These are phyloP conservation scores for Silybum marianum DNA, from an alignment of 129 eudicot genomes.

Conservation along the genomic window DNA sequence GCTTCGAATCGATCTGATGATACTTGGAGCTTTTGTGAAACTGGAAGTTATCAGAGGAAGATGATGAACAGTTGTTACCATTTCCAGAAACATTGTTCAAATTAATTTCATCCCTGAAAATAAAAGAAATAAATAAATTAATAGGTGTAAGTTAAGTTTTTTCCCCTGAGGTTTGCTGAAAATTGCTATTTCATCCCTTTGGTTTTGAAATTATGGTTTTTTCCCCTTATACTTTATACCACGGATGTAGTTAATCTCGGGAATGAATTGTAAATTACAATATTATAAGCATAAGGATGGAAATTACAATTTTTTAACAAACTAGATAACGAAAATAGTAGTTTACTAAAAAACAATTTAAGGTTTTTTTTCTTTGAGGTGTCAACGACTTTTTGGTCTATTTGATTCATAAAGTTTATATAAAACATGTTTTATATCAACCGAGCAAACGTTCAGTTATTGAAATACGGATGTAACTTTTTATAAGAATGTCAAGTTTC, in stretches of 20 bases:
- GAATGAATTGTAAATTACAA: not conserved
- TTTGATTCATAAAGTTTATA: too few species aligned
- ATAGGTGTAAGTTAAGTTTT: too few species aligned
- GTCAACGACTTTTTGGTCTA: too few species aligned
- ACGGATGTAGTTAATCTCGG: not conserved
- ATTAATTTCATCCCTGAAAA: not conserved
- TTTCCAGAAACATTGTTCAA: slow-evolving; percentile 8
- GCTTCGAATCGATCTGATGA: slow-evolving; percentile 13
- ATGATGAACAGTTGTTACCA: slow-evolving; percentile 17
- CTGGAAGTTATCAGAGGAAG: slow-evolving; percentile 2
- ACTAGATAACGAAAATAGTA: not conserved
- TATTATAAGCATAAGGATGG: too few species aligned
- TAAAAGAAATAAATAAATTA: too few species aligned
- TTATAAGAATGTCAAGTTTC: not conserved
- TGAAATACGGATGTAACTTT: not conserved
- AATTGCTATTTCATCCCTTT: not conserved
- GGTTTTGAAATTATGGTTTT: not conserved
- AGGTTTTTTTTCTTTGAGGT: too few species aligned
- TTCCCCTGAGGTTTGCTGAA: not conserved
- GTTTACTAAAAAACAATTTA: not conserved
- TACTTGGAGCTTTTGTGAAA: slow-evolving; percentile 11
- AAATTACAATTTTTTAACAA: not conserved
- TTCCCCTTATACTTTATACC: not conserved
- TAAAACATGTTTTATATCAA: too few species aligned
- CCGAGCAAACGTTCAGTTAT: too few species aligned